Evolutionary conservation across 305 asterid species (phyloP).

Genomic region (Euphrasia arctica): DNA sequence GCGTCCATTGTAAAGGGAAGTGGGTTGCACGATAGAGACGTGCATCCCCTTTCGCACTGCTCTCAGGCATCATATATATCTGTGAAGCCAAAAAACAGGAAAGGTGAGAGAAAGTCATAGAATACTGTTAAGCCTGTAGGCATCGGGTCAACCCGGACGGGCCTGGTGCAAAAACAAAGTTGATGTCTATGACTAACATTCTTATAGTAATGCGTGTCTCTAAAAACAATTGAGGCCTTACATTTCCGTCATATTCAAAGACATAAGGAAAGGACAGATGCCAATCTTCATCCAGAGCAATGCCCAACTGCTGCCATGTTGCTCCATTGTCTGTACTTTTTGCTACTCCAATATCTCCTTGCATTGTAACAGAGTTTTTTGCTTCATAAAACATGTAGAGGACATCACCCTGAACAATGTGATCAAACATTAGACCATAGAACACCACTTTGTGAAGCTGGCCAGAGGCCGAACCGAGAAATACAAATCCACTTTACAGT

Average conservation of each 20-base stretch:
- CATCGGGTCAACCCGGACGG: not conserved
- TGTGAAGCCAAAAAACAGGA: slow-evolving; percentile 23
- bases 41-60: slow-evolving; percentile 81
- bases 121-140: not conserved
- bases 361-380: slow-evolving; percentile 77
- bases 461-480: not conserved
- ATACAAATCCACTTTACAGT: not conserved
- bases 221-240: slow-evolving; percentile 38
- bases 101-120: not conserved
- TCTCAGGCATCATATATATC: slow-evolving; percentile 98
- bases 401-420: slow-evolving; percentile 58
- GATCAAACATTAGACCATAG: slow-evolving; percentile 13
- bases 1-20: slow-evolving; percentile 82
- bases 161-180: not conserved
- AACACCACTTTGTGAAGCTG: not conserved
- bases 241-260: slow-evolving; percentile 78
- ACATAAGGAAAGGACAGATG: slow-evolving; percentile 96
- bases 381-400: slow-evolving; percentile 82
- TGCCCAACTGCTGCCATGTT: slow-evolving; percentile 91
- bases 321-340: slow-evolving; percentile 80
- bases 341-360: slow-evolving; percentile 97
- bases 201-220: not conserved
- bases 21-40: slow-evolving; percentile 82
- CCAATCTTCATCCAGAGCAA: slow-evolving; percentile 93
- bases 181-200: not conserved